Evolutionary conservation across 768 basidiomycete genomes (phyloP), one percentile per base, ranked within the genome.

Genomic region (Melanogaster broomeanus): DNA sequence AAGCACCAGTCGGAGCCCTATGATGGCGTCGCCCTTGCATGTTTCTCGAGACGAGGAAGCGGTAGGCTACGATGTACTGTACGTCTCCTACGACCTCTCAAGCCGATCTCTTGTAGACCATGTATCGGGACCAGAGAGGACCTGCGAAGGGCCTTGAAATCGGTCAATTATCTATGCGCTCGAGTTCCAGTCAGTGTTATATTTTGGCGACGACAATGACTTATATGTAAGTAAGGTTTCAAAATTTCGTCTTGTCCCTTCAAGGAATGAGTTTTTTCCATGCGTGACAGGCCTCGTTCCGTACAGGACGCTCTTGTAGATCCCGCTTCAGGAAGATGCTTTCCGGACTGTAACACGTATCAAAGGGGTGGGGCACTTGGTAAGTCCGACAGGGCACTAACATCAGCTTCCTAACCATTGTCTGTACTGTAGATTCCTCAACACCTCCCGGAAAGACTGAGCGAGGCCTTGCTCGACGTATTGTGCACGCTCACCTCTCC

Each of bases 11-110:
- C 64, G 15, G 64, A 67, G 15, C 66, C 69, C n/a, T 76, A 74
- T 53, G 24, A 58, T 13, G 72, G 74, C 2, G 73, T 83, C 35
- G 76, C 76, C 1, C 66, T 87, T 3, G 79, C 80, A 7, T 88
- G 86, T 56, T 78, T n/a, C 76, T 1, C 77, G 78, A 19, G 75
- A 84, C 38, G 82, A 88, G 61, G 86, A 88, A 70, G 76, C 73
- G 43, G 84, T 85, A 56, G 50, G 79, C n/a, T n/a, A n/a, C n/a
- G n/a, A n/a, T 69, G 8, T 31, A 22, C 10, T 24, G n/a, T 15
- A 18, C 46, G 6, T 24, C n/a, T 25, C 18, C 9, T 13, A n/a
- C 3, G 22, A 35, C 15, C 8, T 41, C 49, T 39, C 33, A 16
- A 18, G n/a, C 51, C 38, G 51, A 42, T 6, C 16, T 31, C 28